These are phyloP conservation scores for Schwanniomyces occidentalis DNA, from an alignment of 805 yeast genomes.

Conservation along the genomic window DNA sequence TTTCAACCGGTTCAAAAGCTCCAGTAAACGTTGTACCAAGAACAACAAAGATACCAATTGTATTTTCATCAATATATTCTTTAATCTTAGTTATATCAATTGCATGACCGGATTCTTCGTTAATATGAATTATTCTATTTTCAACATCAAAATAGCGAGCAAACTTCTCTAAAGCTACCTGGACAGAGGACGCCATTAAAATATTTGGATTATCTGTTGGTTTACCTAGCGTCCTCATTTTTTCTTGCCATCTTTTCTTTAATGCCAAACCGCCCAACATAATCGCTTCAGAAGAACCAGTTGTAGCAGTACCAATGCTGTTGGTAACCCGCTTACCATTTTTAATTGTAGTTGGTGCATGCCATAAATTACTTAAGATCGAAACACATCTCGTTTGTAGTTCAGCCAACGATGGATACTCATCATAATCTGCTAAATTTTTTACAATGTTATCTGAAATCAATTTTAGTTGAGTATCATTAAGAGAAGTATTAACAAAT, in stretches of 20 bases:
- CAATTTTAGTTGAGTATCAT: conserved; percentile 43
- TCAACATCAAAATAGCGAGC: conserved; percentile 94
- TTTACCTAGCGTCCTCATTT: conserved; percentile 58
- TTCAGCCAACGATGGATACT: conserved; percentile 83
- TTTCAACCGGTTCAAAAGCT: conserved; percentile 76
- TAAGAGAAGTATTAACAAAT: conserved; percentile 77
- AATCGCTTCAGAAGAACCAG: conserved; percentile 93
- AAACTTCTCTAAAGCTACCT: conserved; percentile 91
- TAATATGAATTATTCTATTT: conserved; percentile 70
- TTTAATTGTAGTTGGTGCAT: conserved; percentile 51
- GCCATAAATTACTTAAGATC: conserved; percentile 78
- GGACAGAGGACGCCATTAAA: conserved; percentile 89
- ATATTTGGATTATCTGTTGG: conserved; percentile 72
- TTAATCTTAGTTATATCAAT: conserved; percentile 62
- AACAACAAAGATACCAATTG: conserved; percentile 87
- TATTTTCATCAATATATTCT: conserved; percentile 79
- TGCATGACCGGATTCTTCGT: conserved; percentile 57
- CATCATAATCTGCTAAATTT: conserved; percentile 91
- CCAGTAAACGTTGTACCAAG: conserved; percentile 94
- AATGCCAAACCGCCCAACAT: conserved; percentile 92
- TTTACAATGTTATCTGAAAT: conserved; percentile 73
- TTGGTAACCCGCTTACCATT: conserved; percentile 30
- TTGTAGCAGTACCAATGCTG: conserved; percentile 84
- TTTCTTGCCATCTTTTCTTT: conserved; percentile 86
- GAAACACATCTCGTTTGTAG: conserved; percentile 80